A percentile compares a stretch with the other conserved stretches of the same genome.
Conservation (phyloP, 2,329 filamentous ascomycete species). For the Atkinsonella texensis region DNA sequence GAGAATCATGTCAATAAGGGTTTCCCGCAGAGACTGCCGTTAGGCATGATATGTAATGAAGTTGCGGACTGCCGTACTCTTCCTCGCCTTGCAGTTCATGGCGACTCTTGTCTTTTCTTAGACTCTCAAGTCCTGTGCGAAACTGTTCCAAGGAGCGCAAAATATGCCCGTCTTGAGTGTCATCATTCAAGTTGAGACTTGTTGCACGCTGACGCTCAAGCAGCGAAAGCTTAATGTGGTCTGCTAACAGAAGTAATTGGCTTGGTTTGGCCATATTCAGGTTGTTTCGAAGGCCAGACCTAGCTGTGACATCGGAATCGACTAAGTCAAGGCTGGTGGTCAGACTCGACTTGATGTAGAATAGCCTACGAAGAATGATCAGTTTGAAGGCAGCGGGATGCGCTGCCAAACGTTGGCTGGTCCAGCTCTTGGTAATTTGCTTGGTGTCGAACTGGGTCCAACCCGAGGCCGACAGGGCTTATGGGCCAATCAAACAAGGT, state of each 20-base stretch:
- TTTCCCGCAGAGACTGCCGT: slow-evolving; percentile 2
- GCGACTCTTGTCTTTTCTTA: slow-evolving; percentile 52
- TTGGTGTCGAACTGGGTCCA: too few species aligned
- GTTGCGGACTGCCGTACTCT: slow-evolving; percentile 27
- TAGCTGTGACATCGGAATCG: not conserved
- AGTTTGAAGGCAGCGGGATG: too few species aligned
- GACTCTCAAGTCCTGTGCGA: slow-evolving; percentile 60
- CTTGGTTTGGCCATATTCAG: slow-evolving; percentile 37
- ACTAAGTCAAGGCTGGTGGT: not conserved
- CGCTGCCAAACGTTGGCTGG: too few species aligned
- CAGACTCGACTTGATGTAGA: not conserved
- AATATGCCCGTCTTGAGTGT: slow-evolving; percentile 79
- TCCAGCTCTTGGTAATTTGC: too few species aligned
- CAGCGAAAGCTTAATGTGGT: slow-evolving; percentile 93
- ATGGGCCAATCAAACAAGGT: too few species aligned
- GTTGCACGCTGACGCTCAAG: slow-evolving; percentile 83
- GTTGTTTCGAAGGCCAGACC: not conserved
- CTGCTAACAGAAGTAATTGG: slow-evolving; percentile 84
- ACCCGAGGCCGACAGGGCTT: too few species aligned
- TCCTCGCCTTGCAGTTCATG: slow-evolving; percentile 54
- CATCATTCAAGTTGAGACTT: slow-evolving; percentile 64
- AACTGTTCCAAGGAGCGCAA: slow-evolving; percentile 80
- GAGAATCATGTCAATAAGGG: slow-evolving; percentile 2
- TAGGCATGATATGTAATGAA: not conserved
- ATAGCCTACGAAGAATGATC: too few species aligned